These are phyloP conservation scores for Beauveria sp. DNA, from an alignment of 2,329 filamentous ascomycete genomes.

Conservation along the genomic window DNA sequence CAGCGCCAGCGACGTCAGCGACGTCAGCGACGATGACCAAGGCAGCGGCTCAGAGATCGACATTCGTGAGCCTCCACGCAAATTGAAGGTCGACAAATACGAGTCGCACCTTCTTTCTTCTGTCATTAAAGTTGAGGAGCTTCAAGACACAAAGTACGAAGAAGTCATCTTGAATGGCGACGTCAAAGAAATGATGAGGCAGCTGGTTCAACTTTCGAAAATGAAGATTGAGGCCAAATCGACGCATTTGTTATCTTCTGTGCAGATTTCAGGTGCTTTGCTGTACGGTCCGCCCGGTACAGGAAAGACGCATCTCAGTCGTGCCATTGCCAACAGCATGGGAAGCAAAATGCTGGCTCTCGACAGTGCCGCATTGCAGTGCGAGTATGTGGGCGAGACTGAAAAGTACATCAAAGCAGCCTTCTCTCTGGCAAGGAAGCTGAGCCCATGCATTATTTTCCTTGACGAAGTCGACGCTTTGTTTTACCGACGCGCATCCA, in stretches of 20 bases:
- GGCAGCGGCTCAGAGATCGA: no score
- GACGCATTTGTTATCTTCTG: neutral
- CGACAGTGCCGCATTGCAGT: constrained; percentile 12
- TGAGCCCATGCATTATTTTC: constrained; percentile 21
- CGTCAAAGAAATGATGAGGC: neutral
- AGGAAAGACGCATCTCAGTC: constrained; percentile 21
- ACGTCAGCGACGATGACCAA: neutral
- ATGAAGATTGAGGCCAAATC: neutral
- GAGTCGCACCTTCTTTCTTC: neutral
- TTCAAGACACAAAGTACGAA: neutral
- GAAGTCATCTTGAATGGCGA: neutral
- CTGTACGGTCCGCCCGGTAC: constrained; percentile 24
- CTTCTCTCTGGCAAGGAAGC: constrained; percentile 19
- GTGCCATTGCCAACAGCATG: constrained; percentile 16
- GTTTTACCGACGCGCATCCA: constrained; percentile 9
- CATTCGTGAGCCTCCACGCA: no score
- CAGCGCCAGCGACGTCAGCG: neutral
- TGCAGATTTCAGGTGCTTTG: constrained; percentile 17
- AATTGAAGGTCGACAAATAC: neutral
- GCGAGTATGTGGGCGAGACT: constrained; percentile 16
- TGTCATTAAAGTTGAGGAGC: neutral
- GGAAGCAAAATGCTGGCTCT: constrained; percentile 18
- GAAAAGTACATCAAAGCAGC: constrained; percentile 21
- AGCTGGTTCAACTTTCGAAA: neutral
- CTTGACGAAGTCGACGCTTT: constrained; percentile 11